phyloP scores from a whole-genome alignment of 2,329 filamentous ascomycete genomes.

The Peltaster fructicola region DNA sequence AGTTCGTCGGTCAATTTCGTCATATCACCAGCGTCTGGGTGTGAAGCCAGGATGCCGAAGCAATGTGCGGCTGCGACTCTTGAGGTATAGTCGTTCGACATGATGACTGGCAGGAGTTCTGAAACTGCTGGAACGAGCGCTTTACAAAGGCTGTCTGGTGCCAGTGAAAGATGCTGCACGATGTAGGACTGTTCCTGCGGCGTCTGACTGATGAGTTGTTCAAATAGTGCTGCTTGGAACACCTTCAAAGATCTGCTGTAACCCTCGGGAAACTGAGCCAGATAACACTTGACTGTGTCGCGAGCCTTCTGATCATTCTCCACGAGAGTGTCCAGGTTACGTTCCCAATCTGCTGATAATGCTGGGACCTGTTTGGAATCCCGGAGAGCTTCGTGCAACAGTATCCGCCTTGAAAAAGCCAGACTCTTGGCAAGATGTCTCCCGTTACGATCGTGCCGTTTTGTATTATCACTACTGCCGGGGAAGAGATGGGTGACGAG shows the following conservation, averaged over 20 bases:
- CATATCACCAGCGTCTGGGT: conserved; percentile 29
- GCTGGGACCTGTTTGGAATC: conserved; percentile 22
- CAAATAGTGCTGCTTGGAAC: conserved; percentile 28
- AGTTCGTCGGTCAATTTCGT: conserved; percentile 26
- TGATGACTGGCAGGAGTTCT: conserved; percentile 42
- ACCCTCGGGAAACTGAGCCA: conserved; percentile 21
- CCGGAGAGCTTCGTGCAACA: conserved; percentile 39
- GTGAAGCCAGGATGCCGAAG: conserved; percentile 60
- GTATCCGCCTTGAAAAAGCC: conserved; percentile 31
- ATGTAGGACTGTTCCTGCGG: conserved; percentile 13
- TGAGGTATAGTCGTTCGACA: conserved; percentile 54
- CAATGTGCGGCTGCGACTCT: conserved; percentile 50
- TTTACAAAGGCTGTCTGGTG: conserved; percentile 34
- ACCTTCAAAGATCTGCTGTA: conserved; percentile 22
- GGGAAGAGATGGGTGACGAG: conserved; percentile 29
- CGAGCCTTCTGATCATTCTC: conserved; percentile 51
- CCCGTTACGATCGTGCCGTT: too few relatives aligned
- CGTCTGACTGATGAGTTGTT: conserved; percentile 19
- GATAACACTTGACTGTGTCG: conserved; percentile 37
- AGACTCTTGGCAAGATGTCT: too few relatives aligned
- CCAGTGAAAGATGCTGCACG: conserved; percentile 36
- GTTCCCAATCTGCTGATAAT: conserved; percentile 66
- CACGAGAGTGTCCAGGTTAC: conserved; percentile 55
- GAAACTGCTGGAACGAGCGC: conserved; percentile 31
- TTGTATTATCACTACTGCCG: too few relatives aligned